Conservation (phyloP, 2,329 filamentous ascomycete species). For the Nothophaeocryptopus gaeumannii region DNA sequence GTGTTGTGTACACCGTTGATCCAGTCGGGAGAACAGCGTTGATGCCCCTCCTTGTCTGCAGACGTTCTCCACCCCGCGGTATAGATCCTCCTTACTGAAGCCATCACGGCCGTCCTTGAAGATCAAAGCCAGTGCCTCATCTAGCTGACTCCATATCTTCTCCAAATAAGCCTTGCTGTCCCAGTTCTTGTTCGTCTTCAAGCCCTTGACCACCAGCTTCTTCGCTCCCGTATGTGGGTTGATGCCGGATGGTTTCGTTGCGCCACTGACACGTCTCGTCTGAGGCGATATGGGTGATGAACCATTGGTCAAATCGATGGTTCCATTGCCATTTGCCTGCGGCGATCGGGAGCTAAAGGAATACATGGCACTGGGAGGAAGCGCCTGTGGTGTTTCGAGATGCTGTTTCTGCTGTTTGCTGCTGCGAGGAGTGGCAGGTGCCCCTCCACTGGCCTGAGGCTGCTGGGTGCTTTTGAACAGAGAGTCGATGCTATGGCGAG, state of each 20-base stretch:
- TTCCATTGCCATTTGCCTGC: conserved; percentile 35
- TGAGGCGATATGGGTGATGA: conserved; percentile 30
- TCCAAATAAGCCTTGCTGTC: conserved; percentile 76
- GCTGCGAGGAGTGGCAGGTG: conserved; percentile 31
- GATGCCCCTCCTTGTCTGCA: conserved; percentile 74
- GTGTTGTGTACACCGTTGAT: conserved; percentile 64
- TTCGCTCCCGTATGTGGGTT: conserved; percentile 74
- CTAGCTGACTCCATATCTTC: conserved; percentile 70
- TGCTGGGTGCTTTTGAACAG: conserved; percentile 40
- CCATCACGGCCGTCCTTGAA: conserved; percentile 61
- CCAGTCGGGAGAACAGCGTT: conserved; percentile 65
- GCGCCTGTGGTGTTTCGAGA: conserved; percentile 23
- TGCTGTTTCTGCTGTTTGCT: conserved; percentile 42
- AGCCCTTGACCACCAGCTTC: conserved; percentile 91
- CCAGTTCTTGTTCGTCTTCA: conserved; percentile 62
- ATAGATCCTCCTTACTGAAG: conserved; percentile 80
- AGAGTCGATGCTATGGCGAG: conserved; percentile 46
- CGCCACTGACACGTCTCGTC: conserved; percentile 16
- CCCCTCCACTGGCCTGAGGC: conserved; percentile 15
- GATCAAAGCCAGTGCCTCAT: conserved; percentile 68
- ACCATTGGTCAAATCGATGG: conserved; percentile 46
- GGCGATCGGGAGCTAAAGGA: conserved; percentile 43
- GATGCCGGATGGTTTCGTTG: conserved; percentile 47
- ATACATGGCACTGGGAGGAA: conserved; percentile 52
- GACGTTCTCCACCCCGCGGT: conserved; percentile 85